These are phyloP conservation scores for Powellomyces hirtus DNA, from an alignment of 192 early-diverging fungal genomes.

Conservation along the genomic window DNA sequence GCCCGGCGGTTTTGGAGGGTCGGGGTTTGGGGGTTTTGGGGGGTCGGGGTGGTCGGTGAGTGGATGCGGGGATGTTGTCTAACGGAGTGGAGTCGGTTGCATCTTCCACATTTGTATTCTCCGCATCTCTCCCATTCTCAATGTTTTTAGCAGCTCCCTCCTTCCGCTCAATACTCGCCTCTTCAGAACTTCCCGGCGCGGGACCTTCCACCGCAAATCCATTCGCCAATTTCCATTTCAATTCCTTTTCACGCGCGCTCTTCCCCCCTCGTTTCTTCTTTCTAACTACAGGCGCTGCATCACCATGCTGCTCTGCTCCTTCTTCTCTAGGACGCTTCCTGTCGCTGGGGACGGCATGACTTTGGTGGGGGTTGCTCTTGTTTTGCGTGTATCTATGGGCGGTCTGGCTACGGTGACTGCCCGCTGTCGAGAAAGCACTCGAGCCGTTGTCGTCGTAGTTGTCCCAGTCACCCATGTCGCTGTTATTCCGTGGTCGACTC, in stretches of 20 bases:
- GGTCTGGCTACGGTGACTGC: too few relatives aligned
- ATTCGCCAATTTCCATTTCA: slow-evolving; percentile 18
- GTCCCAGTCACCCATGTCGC: too few relatives aligned
- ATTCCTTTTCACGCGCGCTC: slow-evolving; percentile 25
- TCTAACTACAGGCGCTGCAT: background rate
- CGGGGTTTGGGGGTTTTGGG: background rate
- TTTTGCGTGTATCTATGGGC: too few relatives aligned
- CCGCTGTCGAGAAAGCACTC: too few relatives aligned
- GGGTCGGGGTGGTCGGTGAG: background rate
- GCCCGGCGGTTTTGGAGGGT: slow-evolving; percentile 53
- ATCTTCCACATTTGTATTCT: background rate
- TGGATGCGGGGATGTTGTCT: background rate
- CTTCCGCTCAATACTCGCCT: background rate
- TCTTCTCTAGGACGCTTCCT: background rate
- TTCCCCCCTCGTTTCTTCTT: slow-evolving; percentile 34
- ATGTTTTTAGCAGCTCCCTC: background rate
- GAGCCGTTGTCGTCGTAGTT: too few relatives aligned
- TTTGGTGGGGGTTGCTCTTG: too few relatives aligned
- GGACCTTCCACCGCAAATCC: background rate
- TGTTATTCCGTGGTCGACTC: too few relatives aligned
- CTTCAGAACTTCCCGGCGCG: background rate
- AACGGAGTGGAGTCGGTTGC: background rate
- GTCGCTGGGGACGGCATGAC: background rate
- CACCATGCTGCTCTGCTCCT: background rate
- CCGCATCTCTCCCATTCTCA: background rate